Percentiles rank a stretch among this genome's conserved stretches.
These are phyloP conservation scores for Chenopodium quinoa DNA, from an alignment of 148 eudicot species.

Conservation along the genomic window DNA sequence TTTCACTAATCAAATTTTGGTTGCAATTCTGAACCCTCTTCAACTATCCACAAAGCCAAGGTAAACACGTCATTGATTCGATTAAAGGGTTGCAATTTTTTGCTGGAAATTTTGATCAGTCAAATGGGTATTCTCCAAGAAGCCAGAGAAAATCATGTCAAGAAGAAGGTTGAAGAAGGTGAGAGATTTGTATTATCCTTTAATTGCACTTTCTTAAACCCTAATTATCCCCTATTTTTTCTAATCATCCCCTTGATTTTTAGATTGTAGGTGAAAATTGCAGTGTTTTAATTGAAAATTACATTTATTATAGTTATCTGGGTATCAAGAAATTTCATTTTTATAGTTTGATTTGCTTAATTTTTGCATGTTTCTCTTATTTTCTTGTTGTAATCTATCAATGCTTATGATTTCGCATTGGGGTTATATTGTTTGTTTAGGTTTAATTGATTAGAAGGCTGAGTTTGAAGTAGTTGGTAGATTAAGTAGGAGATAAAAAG, in stretches of 20 bases:
- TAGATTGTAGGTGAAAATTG: neutral
- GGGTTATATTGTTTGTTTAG: neutral
- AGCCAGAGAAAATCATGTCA: conserved; percentile 95
- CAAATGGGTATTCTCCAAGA: conserved; percentile 71
- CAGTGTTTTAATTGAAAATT: neutral
- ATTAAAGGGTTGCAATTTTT: neutral
- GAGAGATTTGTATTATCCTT: neutral
- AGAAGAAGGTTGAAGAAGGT: conserved; percentile 99
- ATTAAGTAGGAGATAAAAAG: no score
- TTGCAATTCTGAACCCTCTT: no score
- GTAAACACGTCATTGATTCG: neutral
- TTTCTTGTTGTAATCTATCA: neutral
- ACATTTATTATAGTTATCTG: neutral
- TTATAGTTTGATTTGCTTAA: neutral
- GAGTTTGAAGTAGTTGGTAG: neutral
- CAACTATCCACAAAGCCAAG: no score
- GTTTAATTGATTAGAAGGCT: neutral
- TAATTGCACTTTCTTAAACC: neutral
- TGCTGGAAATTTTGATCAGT: neutral
- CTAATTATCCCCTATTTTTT: neutral
- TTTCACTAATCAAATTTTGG: no score
- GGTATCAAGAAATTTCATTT: neutral
- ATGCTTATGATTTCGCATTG: neutral
- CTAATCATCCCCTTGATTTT: neutral
- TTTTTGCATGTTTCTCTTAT: neutral